Conservation (phyloP, 2,329 filamentous ascomycete species). For the Aureobasidium sp. region DNA sequence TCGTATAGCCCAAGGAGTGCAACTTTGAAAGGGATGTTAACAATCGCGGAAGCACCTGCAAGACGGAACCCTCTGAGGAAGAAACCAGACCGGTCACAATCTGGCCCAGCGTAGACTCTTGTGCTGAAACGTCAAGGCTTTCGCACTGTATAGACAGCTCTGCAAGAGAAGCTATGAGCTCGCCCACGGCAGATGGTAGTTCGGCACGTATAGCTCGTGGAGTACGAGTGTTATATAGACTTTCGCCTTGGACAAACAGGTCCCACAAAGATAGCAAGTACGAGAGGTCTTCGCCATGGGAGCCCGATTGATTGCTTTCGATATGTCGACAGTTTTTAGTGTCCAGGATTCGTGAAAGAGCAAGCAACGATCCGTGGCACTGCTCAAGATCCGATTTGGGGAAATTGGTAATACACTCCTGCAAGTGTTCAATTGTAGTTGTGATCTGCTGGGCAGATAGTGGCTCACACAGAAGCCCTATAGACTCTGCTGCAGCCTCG, state of each 20-base stretch:
- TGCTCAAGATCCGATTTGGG: not conserved
- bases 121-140: not conserved
- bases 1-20: constrained; percentile 17
- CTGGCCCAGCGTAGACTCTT: not conserved
- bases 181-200: constrained; percentile 23
- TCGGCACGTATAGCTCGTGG: constrained; percentile 24
- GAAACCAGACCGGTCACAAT: constrained; percentile 21
- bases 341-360: constrained; percentile 11
- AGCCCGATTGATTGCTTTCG: constrained; percentile 21
- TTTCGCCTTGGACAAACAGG: not conserved
- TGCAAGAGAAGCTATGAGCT: constrained; percentile 22
- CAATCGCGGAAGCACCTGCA: constrained; percentile 22
- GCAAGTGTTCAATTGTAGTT: not conserved
- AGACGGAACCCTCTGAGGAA: constrained; percentile 26
- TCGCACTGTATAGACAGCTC: constrained; percentile 8
- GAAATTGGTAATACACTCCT: not conserved
- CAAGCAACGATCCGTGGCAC: constrained; percentile 12
- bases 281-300: constrained; percentile 29
- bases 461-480: constrained; percentile 37
- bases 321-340: constrained; percentile 32
- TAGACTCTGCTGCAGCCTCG: constrained; percentile 61
- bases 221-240: constrained; percentile 8
- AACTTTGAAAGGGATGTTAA: constrained; percentile 19
- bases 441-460: not conserved
- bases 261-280: constrained; percentile 1